A percentile compares a stretch with the other conserved stretches of the same genome.
Conservation (phyloP, 148 eudicot species). For the Beta vulgaris region DNA sequence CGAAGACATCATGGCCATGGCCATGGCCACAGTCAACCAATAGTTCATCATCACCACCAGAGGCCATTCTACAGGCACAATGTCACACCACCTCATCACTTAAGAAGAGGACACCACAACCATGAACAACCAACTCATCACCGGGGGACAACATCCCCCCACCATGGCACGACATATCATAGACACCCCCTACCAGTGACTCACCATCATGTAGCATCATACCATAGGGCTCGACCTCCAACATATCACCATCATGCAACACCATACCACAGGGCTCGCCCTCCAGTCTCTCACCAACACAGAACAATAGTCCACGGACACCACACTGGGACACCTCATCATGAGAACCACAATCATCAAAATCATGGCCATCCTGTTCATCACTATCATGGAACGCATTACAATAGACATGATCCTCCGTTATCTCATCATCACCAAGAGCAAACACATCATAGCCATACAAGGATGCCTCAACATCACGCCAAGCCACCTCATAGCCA, state of each 20-base stretch:
- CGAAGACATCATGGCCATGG: constrained; percentile 1
- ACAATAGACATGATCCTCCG: neutral
- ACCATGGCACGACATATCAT: neutral
- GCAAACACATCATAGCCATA: constrained; percentile 3
- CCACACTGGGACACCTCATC: constrained; percentile 9
- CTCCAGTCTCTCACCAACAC: neutral
- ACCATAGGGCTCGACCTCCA: constrained; percentile 20
- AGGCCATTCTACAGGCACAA: constrained; percentile 1
- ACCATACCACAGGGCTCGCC: constrained; percentile 9
- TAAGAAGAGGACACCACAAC: constrained; percentile 7
- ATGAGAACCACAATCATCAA: constrained; percentile 16
- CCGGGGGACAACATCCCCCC: neutral
- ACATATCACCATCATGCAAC: constrained; percentile 16
- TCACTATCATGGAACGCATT: constrained; percentile 9
- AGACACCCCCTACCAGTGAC: constrained; percentile 2
- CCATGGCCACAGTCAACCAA: neutral
- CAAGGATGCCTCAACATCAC: neutral
- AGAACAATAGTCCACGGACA: neutral
- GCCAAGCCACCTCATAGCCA: constrained; percentile 14
- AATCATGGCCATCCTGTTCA: constrained; percentile 16
- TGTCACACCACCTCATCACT: constrained; percentile 2
- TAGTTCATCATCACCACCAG: neutral
- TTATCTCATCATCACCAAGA: constrained; percentile 12
- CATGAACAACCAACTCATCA: constrained; percentile 17
- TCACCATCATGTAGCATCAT: constrained; percentile 1